phyloP scores from a whole-genome alignment of 2,329 filamentous ascomycete genomes.

The Cercospora beticola region DNA sequence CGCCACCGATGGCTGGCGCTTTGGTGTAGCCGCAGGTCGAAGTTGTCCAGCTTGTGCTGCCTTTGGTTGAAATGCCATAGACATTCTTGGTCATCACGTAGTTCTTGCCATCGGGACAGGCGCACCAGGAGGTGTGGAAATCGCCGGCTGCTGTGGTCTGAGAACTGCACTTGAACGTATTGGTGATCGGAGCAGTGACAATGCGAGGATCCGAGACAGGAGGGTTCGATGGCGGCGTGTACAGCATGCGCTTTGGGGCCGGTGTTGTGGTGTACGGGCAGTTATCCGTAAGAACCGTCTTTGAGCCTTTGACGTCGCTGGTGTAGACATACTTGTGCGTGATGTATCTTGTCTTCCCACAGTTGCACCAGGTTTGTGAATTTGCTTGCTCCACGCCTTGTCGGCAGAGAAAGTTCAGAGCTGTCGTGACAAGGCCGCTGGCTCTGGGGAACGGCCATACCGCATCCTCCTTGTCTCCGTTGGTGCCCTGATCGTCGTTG shows the following conservation, averaged over 20 bases:
- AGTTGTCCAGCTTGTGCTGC: not conserved
- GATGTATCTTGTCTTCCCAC: not conserved
- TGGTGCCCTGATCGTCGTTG: conserved; percentile 7
- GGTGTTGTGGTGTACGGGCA: not conserved
- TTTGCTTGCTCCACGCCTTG: not conserved
- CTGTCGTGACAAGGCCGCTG: not conserved
- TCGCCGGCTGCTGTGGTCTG: not conserved
- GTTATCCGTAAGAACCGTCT: not conserved
- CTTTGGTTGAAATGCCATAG: not conserved
- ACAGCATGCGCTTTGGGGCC: not conserved
- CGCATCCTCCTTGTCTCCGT: not conserved
- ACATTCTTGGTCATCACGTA: not conserved
- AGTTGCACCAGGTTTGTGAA: not conserved
- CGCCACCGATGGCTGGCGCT: not conserved
- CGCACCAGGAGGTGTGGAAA: not conserved
- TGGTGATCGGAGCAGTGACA: not conserved
- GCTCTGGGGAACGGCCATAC: not conserved
- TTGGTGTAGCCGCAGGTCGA: not conserved
- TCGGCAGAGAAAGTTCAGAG: not conserved
- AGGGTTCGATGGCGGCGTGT: not conserved
- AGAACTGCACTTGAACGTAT: not conserved
- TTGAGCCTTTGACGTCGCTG: not conserved
- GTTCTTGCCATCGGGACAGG: not conserved
- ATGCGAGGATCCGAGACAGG: not conserved
- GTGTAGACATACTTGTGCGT: not conserved